Base-by-base conservation (phyloP, 2,329 filamentous ascomycete genomes). In the Cucurbitaria berberidis region DNA sequence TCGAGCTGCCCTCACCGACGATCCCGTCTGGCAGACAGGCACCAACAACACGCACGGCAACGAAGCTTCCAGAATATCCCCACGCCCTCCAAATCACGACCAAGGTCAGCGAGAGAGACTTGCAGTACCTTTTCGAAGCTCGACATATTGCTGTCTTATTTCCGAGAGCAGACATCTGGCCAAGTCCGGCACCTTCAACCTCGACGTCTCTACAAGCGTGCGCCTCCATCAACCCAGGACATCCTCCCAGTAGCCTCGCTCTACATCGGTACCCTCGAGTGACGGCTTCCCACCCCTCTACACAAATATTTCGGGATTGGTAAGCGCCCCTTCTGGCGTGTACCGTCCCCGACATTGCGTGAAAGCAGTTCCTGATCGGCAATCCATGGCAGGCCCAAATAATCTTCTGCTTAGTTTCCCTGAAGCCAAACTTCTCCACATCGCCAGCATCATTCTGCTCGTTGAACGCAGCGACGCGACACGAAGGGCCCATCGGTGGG, bases 371-470 rank as follows among this genome's bases (percentile, higher is more conserved):
- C 52, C 64, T 65, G 61, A 60, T 62, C 53, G 59, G 49, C 52
- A 43, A 53, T 57, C 54, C 49, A 74, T 73, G 72, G 70, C 70
- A 73, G 66, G 60, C 51, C 41, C 63, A 34, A 57, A 55, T 44
- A 68, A 72, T 40, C 64, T 75, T 24, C 64, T 60, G 43, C 60
- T 76, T 19, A 69, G 57, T 55, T 59, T 57, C 30, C 40, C 70
- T 49, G 74, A 75, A 67, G 61, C 63, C 32, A 66, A 63, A 50
- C 53, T 75, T 45, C 65, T 75, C 39, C 62, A 74, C 50, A 58
- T 71, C 49, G 53, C 67, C 54, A 68, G 65, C 53, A 60, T 70
- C n/a, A 40, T 69, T 13, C 56, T 70, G 38, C 55, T 69, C 21
- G 38, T 73, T 43, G 57, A 71, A 32, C 60, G 64, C 48, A 69